Percentiles rank a stretch among this genome's conserved stretches.
phyloP scores from a whole-genome alignment of 1,284 basidiomycete species.

The Tylopilus sp. region DNA sequence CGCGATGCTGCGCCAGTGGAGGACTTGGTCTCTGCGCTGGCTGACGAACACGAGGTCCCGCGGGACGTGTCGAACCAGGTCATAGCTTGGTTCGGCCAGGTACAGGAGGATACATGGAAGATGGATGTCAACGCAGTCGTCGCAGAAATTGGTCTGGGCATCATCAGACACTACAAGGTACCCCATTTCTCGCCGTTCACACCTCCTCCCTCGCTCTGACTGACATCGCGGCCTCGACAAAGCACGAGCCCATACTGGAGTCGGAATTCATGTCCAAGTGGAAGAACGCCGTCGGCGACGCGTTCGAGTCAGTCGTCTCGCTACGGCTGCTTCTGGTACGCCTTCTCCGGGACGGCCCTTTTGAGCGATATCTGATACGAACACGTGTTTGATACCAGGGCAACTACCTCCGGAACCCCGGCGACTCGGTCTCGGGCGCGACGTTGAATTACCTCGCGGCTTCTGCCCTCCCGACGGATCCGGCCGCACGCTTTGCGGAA shows the following conservation, averaged over 20 bases:
- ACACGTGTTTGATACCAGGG: slow-evolving; percentile 46
- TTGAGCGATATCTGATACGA: background rate
- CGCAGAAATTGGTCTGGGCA: slow-evolving; percentile 65
- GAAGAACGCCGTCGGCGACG: slow-evolving; percentile 70
- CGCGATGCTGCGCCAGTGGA: slow-evolving; percentile 49
- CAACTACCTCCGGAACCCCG: slow-evolving; percentile 55
- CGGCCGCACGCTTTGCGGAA: slow-evolving; percentile 75
- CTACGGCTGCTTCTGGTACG: slow-evolving; percentile 65
- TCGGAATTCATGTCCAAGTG: slow-evolving; percentile 61
- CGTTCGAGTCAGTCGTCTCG: slow-evolving; percentile 57
- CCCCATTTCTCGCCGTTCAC: background rate
- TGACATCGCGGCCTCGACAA: slow-evolving; percentile 1
- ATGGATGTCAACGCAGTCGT: slow-evolving; percentile 59
- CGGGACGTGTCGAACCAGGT: slow-evolving; percentile 61
- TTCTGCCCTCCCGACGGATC: slow-evolving; percentile 66
- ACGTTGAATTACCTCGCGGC: slow-evolving; percentile 69
- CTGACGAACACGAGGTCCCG: slow-evolving; percentile 71
- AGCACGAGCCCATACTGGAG: slow-evolving; percentile 57
- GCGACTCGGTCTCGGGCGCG: slow-evolving; percentile 26
- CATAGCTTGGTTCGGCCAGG: slow-evolving; percentile 74
- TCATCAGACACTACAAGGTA: slow-evolving; percentile 66
- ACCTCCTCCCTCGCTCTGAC: background rate
- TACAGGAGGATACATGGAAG: slow-evolving; percentile 56
- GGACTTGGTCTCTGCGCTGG: slow-evolving; percentile 54
- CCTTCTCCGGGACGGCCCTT: background rate